Evolutionary conservation across 768 basidiomycete species (phyloP), one percentile per base, ranked within the genome.

Genomic region (Pisolithus orientalis): DNA sequence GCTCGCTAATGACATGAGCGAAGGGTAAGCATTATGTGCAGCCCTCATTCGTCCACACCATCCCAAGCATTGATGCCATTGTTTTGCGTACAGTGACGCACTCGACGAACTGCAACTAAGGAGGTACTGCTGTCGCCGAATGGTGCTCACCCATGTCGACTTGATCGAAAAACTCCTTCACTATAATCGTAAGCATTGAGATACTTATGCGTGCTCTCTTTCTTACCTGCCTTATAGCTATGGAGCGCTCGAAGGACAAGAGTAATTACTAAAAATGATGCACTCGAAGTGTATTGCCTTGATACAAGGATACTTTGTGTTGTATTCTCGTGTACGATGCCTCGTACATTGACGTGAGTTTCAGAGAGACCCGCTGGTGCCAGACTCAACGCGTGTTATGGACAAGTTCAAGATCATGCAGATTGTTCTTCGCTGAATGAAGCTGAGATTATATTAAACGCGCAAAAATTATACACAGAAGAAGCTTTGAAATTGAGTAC

Each of bases 71-170:
- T 34, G 34, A 34, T 21, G 46, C 46, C 27, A 44, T 28, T 7
- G 10, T 37, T 21, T 21, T 21, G 21, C 21, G 21, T 21, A 1
- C 57, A 95, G 94, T 60, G 92, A 95, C 50, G 92, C 93, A 5
- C 78, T 96, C 42, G 92, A 94, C 55, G 84, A 88, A 60, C 74
- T 95, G 1, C 88, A 94, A 58, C 72, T 98, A 43, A 94, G 91
- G 69, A 75, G 95, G 51, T 98, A 98, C 64, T 98, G 95, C 71
- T 97, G 95, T 70, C 79, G 94, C 44, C 82, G 95, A 44, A 98
- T 97, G 95, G 90, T 98, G 5, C 74, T 97, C 50, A 97, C 95
- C 0, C 95, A 98, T 67, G 95, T 97, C 51, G 95, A 97, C 71
- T 77, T 97, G 57, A 97, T 97, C 59, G 95, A 97, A 72, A 97